Base-by-base conservation (phyloP, 1,284 basidiomycete species). In the Puccinia horiana region DNA sequence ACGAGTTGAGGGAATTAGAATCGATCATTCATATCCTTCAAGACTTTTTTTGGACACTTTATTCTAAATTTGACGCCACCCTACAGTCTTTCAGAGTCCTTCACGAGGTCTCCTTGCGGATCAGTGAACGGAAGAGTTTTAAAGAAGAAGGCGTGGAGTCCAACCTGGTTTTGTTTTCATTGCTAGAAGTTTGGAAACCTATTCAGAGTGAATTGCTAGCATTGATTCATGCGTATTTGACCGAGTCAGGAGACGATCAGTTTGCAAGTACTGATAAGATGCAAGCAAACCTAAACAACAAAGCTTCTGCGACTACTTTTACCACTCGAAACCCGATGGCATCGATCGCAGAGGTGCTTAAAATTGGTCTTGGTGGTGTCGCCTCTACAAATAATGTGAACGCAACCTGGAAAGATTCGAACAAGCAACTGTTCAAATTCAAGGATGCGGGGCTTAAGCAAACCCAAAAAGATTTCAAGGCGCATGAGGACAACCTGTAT, bases 1-100 rank as follows among this genome's bases (percentile, higher is more conserved):
- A 85, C 40, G 83, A 86, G 37, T 75, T 87, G 9, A 84, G 86
- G 12, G 84, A 85, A 1, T 84, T 85, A 16, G 85, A 85, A 14
- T 84, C 85, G 44, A 72, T 83, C 26, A 58, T 94, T 83, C 93
- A 96, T 85, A 91, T 93, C n/a, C 87, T 98, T 76, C 90, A 90
- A 83, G 97, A 99, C 87, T 89, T 99, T 52, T 98, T 99, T 87
- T 99, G 96, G 96, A 98, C 97, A 4, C 87, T 98, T 23, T 99
- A 95, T 86, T 97, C 95, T 6, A 99, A 99, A 87, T 87, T 99
- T 76, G 93, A 96, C 85, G 97, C 97, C 29, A 93, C 98, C n/a
- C 90, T 94, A 49, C 96, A 99, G 87, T 94, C 95, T 12, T 89
- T 98, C 84, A 89, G 96, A 70, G 93, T 98, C 1, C 90, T 97